Percentiles rank a stretch among this genome's conserved stretches.
These are phyloP conservation scores for Colletotrichum sp. DNA, from an alignment of 2,329 filamentous ascomycete genomes.

Conservation along the genomic window DNA sequence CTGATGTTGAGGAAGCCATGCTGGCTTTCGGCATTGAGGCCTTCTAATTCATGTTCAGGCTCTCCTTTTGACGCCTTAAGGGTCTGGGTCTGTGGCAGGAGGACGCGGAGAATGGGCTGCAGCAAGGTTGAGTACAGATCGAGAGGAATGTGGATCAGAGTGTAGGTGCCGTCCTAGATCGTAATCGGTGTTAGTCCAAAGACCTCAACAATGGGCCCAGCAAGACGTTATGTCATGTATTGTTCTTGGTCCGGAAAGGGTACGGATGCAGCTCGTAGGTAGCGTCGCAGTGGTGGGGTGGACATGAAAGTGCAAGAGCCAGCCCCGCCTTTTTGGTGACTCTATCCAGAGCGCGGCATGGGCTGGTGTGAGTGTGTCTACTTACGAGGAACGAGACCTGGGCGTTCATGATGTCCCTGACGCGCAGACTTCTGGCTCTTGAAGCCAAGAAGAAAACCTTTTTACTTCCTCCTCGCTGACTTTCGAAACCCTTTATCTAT, in stretches of 20 bases:
- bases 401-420: slow-evolving; percentile 53
- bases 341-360: background rate
- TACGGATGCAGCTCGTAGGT: background rate
- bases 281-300: background rate
- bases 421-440: background rate
- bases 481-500: background rate
- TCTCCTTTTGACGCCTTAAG: slow-evolving; percentile 38
- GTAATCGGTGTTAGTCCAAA: background rate
- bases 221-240: background rate
- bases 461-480: background rate
- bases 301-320: background rate
- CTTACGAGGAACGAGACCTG: slow-evolving; percentile 64
- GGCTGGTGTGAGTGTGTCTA: slow-evolving; percentile 18
- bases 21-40: slow-evolving; percentile 55
- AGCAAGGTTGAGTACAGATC: slow-evolving; percentile 78
- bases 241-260: background rate
- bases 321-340: slow-evolving; percentile 15
- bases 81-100: slow-evolving; percentile 69
- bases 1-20: slow-evolving; percentile 93
- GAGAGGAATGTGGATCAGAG: slow-evolving; percentile 88
- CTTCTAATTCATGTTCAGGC: slow-evolving; percentile 45
- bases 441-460: background rate
- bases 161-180: slow-evolving; percentile 80
- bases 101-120: slow-evolving; percentile 83
- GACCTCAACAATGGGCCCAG: background rate